A percentile compares a stretch with the other conserved stretches of the same genome.
Conservation (phyloP, 495 filamentous ascomycete genomes). For the Neurospora sp. region DNA sequence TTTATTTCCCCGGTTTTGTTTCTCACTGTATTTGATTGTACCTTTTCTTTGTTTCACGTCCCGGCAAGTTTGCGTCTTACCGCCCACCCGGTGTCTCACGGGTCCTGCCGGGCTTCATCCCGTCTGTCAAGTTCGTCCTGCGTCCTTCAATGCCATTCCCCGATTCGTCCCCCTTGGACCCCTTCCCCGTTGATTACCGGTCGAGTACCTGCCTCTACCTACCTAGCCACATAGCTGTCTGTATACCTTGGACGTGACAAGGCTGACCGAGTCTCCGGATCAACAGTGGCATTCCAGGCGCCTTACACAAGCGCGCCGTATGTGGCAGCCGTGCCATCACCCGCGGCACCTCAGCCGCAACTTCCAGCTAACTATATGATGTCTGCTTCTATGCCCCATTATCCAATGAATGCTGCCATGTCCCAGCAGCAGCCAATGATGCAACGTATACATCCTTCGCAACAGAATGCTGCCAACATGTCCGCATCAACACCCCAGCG, state of each 20-base stretch:
- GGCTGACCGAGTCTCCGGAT: slow-evolving; percentile 8
- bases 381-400: slow-evolving; percentile 29
- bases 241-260: background rate
- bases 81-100: background rate
- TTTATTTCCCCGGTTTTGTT: background rate
- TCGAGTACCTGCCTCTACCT: background rate
- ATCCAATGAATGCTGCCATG: slow-evolving; percentile 31
- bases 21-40: background rate
- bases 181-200: background rate
- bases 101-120: background rate
- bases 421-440: slow-evolving; percentile 29
- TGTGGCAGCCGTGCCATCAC: slow-evolving; percentile 30
- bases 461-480: slow-evolving; percentile 26
- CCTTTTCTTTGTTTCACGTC: background rate
- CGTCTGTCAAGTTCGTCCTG: background rate
- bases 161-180: background rate
- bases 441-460: slow-evolving; percentile 35
- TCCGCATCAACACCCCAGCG: slow-evolving; percentile 32
- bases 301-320: slow-evolving; percentile 44
- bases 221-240: background rate
- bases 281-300: slow-evolving; percentile 42
- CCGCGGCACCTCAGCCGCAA: slow-evolving; percentile 33
- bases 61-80: background rate
- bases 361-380: slow-evolving; percentile 42
- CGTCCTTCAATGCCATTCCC: background rate